These are phyloP conservation scores for Leonotis leonurus DNA, from an alignment of 257 asterid species.

Conservation along the genomic window DNA sequence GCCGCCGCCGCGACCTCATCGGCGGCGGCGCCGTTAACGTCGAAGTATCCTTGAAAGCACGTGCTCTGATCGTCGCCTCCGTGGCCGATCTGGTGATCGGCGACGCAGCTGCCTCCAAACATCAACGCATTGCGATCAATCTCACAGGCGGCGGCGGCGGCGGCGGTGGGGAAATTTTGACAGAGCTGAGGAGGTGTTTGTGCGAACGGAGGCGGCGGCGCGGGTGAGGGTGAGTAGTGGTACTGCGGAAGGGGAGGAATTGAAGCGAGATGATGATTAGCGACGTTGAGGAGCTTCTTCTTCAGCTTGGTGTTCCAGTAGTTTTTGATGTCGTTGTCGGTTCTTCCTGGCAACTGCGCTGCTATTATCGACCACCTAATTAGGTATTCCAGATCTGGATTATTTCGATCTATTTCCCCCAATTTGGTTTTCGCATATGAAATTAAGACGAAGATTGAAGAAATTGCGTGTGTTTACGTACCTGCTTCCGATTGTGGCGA, in stretches of 20 bases:
- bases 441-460: neutral
- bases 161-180: neutral
- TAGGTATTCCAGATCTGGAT: neutral
- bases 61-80: neutral
- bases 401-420: neutral
- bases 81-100: conserved; percentile 21
- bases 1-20: neutral
- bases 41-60: conserved; percentile 23
- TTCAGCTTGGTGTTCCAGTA: conserved; percentile 94
- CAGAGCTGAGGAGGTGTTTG: neutral
- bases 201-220: neutral
- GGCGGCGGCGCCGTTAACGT: neutral
- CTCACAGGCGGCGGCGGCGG: neutral
- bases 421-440: neutral
- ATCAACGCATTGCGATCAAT: neutral
- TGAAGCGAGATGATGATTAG: neutral
- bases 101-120: conserved; percentile 38
- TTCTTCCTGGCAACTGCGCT: conserved; percentile 71
- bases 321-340: conserved; percentile 84
- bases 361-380: conserved; percentile 59
- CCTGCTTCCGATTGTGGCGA: conserved; percentile 83
- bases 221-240: neutral
- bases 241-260: neutral
- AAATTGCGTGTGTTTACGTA: neutral
- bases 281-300: conserved; percentile 35